Evolutionary conservation across 2,329 filamentous ascomycete genomes (phyloP), one percentile per base, ranked within the genome.

Genomic region (Zymoseptoria tritici): DNA sequence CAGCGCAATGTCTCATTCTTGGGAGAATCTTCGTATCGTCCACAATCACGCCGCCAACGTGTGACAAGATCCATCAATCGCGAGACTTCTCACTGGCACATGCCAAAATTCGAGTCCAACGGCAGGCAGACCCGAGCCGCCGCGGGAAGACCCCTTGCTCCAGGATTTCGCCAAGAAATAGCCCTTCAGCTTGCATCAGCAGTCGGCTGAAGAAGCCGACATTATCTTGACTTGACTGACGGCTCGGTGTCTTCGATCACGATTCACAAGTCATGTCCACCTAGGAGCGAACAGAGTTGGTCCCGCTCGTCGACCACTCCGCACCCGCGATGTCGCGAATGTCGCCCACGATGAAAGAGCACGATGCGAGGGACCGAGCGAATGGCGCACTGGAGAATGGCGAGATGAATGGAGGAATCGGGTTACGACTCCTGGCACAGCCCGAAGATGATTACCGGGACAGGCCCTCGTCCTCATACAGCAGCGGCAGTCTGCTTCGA

Each of bases 341-440:
- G 13, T 46, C 36, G 16, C 36, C 22, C 24, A 53, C n/a, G 2
- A 53, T 29, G 52, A 53, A 53, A 29, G 29, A 53, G n/a, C 20
- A 26, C 22, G 52, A 24, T 9, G 29, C 29, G 52, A 29, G 29
- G n/a, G 52, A 53, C 22, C 31, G 52, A n/a, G 52, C 29, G 54
- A 57, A 65, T 59, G 63, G 61, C 26, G 52, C 62, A 55, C 56
- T 66, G 36, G 64, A 66, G 54, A 59, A 63, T 55, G 64, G 64
- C 56, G 61, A 66, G 31, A 52, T 66, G 13, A 63, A 66, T 50
- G 61, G 55, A 19, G 36, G 13, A n/a, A 55, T 59, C 50, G 52
- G 61, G 51, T 54, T 65, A 42, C 54, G 61, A 56, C 59, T 66
- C 58, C 57, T 65, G 54, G 56, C 62, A 50, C 59, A 66, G 61